Evolutionary conservation across 352 stramenopile species (phyloP).

Genomic region (Pythium angustatum): DNA sequence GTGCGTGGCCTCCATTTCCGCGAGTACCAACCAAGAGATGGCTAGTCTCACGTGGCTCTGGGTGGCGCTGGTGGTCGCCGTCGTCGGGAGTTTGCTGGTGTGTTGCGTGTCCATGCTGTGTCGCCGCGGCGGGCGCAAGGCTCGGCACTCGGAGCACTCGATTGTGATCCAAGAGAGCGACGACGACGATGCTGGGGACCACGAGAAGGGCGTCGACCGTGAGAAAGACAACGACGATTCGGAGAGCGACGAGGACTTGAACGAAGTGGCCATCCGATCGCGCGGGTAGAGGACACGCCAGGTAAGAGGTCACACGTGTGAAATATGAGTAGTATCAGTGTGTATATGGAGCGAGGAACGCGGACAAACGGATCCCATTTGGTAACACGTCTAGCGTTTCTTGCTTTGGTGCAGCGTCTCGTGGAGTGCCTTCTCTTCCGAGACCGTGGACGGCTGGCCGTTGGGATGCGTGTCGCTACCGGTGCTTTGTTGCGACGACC

Average conservation of each 20-base stretch:
- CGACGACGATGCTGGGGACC: conserved; percentile 37
- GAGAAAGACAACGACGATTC: conserved; percentile 40
- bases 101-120: conserved; percentile 56
- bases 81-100: conserved; percentile 48
- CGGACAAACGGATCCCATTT: too few relatives aligned
- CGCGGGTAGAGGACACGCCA: not conserved
- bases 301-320: not conserved
- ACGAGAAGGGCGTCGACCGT: not conserved
- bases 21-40: conserved; percentile 12
- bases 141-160: conserved; percentile 40
- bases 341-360: too few relatives aligned
- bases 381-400: too few relatives aligned
- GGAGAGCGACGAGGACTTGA: conserved; percentile 21
- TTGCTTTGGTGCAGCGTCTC: too few relatives aligned
- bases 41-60: conserved; percentile 46
- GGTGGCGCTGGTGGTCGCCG: conserved; percentile 46
- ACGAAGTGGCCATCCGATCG: conserved; percentile 17
- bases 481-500: conserved; percentile 5
- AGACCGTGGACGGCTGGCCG: too few relatives aligned
- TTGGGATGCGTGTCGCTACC: too few relatives aligned
- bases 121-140: conserved; percentile 38
- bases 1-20: conserved; percentile 33
- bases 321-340: too few relatives aligned
- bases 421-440: too few relatives aligned
- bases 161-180: conserved; percentile 65